A percentile compares a stretch with the other conserved stretches of the same genome.
These are phyloP conservation scores for Thecamonas trahens DNA, from an alignment of 78 protist species.

Conservation along the genomic window DNA sequence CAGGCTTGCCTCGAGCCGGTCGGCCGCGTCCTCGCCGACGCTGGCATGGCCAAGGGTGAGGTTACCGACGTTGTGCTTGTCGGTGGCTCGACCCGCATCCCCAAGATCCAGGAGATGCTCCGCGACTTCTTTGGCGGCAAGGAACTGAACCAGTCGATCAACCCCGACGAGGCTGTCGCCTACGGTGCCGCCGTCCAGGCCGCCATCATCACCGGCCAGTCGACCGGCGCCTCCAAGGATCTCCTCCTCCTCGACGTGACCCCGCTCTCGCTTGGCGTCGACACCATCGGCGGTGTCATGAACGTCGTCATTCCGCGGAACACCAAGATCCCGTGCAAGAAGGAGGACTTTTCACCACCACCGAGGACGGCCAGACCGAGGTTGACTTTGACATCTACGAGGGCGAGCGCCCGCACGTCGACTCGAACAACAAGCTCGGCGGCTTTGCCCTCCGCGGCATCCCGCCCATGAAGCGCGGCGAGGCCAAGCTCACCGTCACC, in stretches of 20 bases:
- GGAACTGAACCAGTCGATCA: constrained; percentile 52
- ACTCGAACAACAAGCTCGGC: constrained; percentile 34
- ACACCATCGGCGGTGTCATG: constrained; percentile 63
- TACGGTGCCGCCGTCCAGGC: constrained; percentile 62
- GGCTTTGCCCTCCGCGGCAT: constrained; percentile 20
- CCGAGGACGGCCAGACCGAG: not conserved
- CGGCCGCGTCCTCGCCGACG: constrained; percentile 9
- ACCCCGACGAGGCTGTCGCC: constrained; percentile 68
- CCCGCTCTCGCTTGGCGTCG: constrained; percentile 94
- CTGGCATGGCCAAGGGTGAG: not conserved
- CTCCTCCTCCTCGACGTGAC: constrained; percentile 91
- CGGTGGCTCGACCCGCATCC: constrained; percentile 31
- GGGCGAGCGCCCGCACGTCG: constrained; percentile 21
- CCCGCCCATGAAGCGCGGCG: constrained; percentile 67
- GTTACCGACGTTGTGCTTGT: not conserved
- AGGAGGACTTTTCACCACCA: constrained; percentile 5
- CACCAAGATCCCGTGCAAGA: constrained; percentile 45
- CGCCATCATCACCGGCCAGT: constrained; percentile 9
- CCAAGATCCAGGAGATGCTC: constrained; percentile 22
- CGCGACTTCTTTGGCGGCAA: not conserved
- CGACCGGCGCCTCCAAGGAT: constrained; percentile 52
- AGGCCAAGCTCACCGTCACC: constrained; percentile 44
- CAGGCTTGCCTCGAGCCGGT: constrained; percentile 35
- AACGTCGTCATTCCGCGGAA: constrained; percentile 24
- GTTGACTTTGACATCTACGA: constrained; percentile 2